phyloP scores from a whole-genome alignment of 768 basidiomycete species.

The Hypsizygus marmoreus region DNA sequence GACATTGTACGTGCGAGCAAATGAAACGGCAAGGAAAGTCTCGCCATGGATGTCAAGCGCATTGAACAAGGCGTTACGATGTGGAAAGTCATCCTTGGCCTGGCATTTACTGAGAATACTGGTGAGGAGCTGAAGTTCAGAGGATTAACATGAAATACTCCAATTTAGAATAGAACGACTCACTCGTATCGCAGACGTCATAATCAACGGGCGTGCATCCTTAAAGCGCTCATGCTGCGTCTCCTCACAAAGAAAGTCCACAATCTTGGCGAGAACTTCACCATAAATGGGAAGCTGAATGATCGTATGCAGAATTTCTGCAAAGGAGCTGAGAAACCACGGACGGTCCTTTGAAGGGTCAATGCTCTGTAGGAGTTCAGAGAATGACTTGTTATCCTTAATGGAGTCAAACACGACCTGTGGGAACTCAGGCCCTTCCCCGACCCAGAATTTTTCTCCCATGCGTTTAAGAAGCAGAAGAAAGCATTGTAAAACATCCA shows the following conservation, averaged over 20 bases:
- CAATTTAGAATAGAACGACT: conserved; percentile 26
- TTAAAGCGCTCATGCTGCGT: conserved; percentile 77
- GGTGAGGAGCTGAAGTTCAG: conserved; percentile 29
- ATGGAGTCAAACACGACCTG: conserved; percentile 80
- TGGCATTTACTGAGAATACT: conserved; percentile 27
- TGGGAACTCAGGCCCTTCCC: conserved; percentile 71
- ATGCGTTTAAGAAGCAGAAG: conserved; percentile 61
- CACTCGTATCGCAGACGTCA: conserved; percentile 65
- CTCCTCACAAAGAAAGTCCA: conserved; percentile 78
- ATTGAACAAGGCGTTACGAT: conserved; percentile 24
- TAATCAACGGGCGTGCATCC: conserved; percentile 56
- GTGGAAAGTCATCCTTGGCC: conserved; percentile 20
- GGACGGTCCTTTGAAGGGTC: conserved; percentile 34
- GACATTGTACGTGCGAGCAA: conserved; percentile 32
- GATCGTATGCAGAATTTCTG: conserved; percentile 61
- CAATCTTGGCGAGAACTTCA: conserved; percentile 72
- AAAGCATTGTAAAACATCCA: conserved; percentile 58
- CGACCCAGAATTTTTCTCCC: conserved; percentile 63
- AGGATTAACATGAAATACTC: conserved; percentile 1
- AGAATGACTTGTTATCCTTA: conserved; percentile 71
- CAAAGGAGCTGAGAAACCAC: conserved; percentile 66
- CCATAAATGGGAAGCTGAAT: conserved; percentile 48
- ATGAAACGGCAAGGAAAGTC: conserved; percentile 38
- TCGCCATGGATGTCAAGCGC: conserved; percentile 43
- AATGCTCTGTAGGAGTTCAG: conserved; percentile 42